phyloP scores from a whole-genome alignment of 1,284 basidiomycete species.

The Ceratobasidium sp. region DNA sequence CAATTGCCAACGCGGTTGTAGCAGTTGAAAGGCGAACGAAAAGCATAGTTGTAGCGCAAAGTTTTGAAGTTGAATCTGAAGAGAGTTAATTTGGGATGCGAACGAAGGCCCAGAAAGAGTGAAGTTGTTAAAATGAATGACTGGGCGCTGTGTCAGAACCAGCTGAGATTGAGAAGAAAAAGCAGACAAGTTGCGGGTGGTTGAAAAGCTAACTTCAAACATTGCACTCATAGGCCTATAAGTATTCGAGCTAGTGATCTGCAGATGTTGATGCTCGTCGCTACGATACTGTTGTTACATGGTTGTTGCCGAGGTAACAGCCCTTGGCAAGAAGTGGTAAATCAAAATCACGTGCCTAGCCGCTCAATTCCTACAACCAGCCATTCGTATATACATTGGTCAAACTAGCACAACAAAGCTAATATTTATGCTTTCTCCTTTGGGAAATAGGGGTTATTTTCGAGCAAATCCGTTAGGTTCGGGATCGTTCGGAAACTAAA shows the following conservation, averaged over 20 bases:
- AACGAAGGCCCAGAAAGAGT: too few species aligned
- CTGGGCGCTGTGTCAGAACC: conserved; percentile 6
- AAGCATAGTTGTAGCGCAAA: conserved; percentile 17
- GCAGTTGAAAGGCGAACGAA: neutral
- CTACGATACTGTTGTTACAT: neutral
- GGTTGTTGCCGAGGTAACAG: neutral
- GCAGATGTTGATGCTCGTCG: too few species aligned
- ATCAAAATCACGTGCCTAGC: too few species aligned
- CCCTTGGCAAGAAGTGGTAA: neutral
- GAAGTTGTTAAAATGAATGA: neutral
- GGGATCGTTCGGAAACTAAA: conserved; percentile 9
- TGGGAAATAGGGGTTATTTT: conserved; percentile 14
- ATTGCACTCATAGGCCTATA: too few species aligned
- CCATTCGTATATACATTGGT: too few species aligned
- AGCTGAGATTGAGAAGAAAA: neutral
- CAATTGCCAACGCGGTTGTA: neutral
- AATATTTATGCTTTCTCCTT: too few species aligned
- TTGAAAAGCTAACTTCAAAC: too few species aligned
- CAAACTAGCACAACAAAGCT: too few species aligned
- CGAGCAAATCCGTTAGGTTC: neutral
- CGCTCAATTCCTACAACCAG: too few species aligned
- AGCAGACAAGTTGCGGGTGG: too few species aligned
- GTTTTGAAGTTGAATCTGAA: neutral
- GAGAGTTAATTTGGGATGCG: too few species aligned
- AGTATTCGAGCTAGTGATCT: too few species aligned